phyloP scores from a whole-genome alignment of 768 basidiomycete genomes.

The Cubamyces lactineus region DNA sequence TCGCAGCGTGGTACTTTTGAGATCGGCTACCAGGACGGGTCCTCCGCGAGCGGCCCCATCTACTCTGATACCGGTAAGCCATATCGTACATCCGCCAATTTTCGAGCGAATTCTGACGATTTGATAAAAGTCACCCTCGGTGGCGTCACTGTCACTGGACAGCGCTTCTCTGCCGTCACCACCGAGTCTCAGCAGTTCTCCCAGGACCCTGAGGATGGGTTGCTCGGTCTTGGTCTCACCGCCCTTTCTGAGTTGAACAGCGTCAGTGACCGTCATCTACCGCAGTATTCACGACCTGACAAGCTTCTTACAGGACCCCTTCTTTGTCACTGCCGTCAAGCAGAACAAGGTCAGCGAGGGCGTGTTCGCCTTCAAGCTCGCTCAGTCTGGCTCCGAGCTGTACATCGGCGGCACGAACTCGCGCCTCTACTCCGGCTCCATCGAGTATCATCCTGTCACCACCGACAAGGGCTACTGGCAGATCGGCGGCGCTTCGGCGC shows the following conservation, averaged over 20 bases:
- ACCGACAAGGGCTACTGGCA: constrained; percentile 31
- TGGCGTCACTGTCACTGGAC: constrained; percentile 27
- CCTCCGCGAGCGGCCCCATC: constrained; percentile 31
- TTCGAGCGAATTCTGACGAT: too few relatives aligned
- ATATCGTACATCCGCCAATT: neutral
- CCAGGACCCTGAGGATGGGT: constrained; percentile 21
- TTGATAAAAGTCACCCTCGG: constrained; percentile 29
- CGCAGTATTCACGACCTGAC: neutral
- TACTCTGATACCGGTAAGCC: constrained; percentile 37
- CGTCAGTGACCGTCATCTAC: neutral
- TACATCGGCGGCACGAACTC: constrained; percentile 42
- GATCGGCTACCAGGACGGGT: constrained; percentile 42
- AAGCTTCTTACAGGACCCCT: constrained; percentile 22
- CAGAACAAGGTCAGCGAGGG: constrained; percentile 25
- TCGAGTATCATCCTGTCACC: constrained; percentile 37
- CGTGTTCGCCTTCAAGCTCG: constrained; percentile 36
- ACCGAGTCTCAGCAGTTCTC: neutral
- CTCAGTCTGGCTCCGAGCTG: constrained; percentile 33
- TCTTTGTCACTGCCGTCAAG: constrained; percentile 28
- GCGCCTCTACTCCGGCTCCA: constrained; percentile 34
- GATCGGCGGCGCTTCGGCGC: constrained; percentile 18
- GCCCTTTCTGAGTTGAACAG: constrained; percentile 25
- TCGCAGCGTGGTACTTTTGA: constrained; percentile 29
- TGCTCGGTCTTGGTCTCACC: constrained; percentile 34
- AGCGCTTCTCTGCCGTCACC: constrained; percentile 23